phyloP scores from a whole-genome alignment of 176 grass and related monocot genomes.

The Rhynchospora breviuscula region DNA sequence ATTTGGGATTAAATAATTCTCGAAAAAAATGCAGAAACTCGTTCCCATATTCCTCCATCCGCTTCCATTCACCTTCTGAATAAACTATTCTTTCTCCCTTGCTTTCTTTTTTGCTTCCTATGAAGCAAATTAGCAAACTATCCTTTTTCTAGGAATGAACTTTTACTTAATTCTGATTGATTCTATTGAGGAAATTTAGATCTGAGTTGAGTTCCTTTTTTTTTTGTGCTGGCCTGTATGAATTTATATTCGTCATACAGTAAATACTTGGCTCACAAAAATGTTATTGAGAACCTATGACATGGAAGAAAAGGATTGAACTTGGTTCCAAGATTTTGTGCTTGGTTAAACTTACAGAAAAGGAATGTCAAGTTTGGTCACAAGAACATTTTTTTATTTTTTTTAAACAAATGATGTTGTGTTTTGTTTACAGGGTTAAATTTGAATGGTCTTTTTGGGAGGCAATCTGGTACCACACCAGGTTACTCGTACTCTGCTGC shows the following conservation, averaged over 20 bases:
- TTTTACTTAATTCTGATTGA: neutral
- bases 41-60: neutral
- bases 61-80: neutral
- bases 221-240: neutral
- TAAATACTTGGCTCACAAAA: neutral
- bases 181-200: neutral
- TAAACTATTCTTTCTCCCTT: neutral
- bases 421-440: slow-evolving; percentile 49
- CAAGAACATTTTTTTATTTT: neutral
- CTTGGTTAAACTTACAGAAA: neutral
- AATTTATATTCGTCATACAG: neutral
- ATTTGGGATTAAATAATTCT: too few species aligned
- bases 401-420: neutral
- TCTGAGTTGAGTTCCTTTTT: neutral
- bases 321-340: neutral
- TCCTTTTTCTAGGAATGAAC: neutral
- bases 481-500: slow-evolving; percentile 77
- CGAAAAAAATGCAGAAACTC: too few species aligned
- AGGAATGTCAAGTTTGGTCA: neutral
- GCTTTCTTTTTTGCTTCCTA: neutral
- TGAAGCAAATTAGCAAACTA: neutral
- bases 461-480: slow-evolving; percentile 75
- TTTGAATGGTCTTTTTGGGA: slow-evolving; percentile 83
- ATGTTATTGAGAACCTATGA: neutral
- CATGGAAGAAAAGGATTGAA: too few species aligned